A percentile compares a stretch with the other conserved stretches of the same genome.
Conservation (phyloP, 2,329 filamentous ascomycete species). For the Tolypocladium pustulatum region DNA sequence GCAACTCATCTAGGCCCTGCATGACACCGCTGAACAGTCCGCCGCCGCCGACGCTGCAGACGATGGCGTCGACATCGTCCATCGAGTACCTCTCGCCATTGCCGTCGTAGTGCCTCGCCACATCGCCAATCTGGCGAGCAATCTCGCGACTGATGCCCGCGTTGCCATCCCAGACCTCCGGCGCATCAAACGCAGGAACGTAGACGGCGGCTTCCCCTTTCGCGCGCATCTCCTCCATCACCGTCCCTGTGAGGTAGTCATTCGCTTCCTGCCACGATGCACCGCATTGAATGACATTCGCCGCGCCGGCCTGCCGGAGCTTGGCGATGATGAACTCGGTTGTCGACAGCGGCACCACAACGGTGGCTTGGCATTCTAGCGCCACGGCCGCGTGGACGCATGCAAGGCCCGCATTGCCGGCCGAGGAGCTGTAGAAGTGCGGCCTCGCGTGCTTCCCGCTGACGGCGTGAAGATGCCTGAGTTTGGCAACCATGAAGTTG, state of each 20-base stretch:
- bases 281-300: constrained; percentile 54
- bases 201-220: constrained; percentile 38
- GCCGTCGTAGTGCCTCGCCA: constrained; percentile 29
- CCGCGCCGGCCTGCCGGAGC: constrained; percentile 50
- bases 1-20: constrained; percentile 40
- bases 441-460: constrained; percentile 4
- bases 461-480: constrained; percentile 15
- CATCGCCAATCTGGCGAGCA: constrained; percentile 19
- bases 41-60: constrained; percentile 72
- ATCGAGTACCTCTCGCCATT: constrained; percentile 42
- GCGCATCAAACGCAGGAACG: constrained; percentile 56
- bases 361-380: constrained; percentile 53
- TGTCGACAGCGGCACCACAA: constrained; percentile 59
- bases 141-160: constrained; percentile 42
- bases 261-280: constrained; percentile 61
- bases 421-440: constrained; percentile 65
- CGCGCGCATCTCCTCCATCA: constrained; percentile 22
- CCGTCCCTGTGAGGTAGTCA: constrained; percentile 45
- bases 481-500: constrained; percentile 49
- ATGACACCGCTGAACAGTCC: constrained; percentile 68
- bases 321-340: constrained; percentile 58
- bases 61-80: constrained; percentile 47
- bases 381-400: constrained; percentile 60
- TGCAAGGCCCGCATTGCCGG: constrained; percentile 72
- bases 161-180: constrained; percentile 56